A percentile compares a stretch with the other conserved stretches of the same genome.
phyloP scores from a whole-genome alignment of 139 green algal genomes.

The Closterium sp. region DNA sequence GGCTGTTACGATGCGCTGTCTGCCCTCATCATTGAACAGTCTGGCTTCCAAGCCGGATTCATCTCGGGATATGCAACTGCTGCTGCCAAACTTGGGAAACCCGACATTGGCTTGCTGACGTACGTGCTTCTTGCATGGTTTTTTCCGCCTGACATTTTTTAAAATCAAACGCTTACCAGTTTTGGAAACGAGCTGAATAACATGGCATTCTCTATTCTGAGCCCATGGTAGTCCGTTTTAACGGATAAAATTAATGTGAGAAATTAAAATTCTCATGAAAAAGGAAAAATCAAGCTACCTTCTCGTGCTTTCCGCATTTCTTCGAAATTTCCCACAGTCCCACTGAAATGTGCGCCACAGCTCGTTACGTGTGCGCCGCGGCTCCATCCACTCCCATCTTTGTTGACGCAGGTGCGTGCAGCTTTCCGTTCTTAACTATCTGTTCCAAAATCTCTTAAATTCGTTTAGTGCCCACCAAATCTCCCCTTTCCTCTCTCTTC shows the following conservation, averaged over 20 bases:
- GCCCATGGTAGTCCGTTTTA: not conserved
- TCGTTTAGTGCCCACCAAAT: not conserved
- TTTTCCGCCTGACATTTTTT: not conserved
- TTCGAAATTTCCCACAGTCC: constrained; percentile 23
- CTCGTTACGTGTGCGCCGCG: not conserved
- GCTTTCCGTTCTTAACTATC: not conserved
- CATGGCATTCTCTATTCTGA: not conserved
- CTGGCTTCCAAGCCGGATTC: constrained; percentile 66
- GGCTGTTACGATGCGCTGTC: constrained; percentile 73
- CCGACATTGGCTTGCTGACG: constrained; percentile 74
- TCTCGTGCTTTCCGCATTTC: not conserved
- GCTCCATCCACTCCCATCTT: constrained; percentile 60
- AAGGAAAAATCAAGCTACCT: not conserved
- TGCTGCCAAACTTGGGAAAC: constrained; percentile 70
- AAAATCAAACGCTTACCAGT: not conserved
- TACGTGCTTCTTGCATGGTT: not conserved
- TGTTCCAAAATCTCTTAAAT: not conserved
- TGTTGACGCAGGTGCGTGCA: constrained; percentile 55
- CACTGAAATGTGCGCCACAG: constrained; percentile 54
- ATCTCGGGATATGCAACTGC: constrained; percentile 68
- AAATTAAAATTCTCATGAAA: not conserved
- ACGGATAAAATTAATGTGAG: too few species aligned
- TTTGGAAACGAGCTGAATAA: not conserved
- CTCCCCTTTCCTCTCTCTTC: not conserved
- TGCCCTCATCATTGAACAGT: constrained; percentile 55